Base-by-base conservation (phyloP, 352 stramenopile genomes). In the Halophytophthora batemanensis region DNA sequence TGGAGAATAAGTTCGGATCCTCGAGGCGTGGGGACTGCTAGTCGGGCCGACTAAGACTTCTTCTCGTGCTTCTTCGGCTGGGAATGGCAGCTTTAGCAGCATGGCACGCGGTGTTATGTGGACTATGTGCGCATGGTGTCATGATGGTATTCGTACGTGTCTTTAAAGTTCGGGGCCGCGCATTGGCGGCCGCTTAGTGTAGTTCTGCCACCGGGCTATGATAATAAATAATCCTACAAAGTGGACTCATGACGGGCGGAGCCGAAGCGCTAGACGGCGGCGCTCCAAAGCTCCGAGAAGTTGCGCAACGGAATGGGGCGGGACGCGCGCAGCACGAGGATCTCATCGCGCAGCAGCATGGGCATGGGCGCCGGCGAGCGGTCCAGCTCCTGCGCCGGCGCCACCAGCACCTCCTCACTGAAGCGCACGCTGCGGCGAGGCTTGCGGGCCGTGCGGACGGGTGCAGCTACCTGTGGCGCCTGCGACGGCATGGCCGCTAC, bases 271-370 rank as follows among this genome's bases (percentile, higher is more conserved):
- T 68, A 71, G 17, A 33, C 53, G 34, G 34, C 53, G 23, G 64
- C 75, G 61, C 79, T 82, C 81, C 81, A 92, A 51, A 90, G 85
- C 63, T 89, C 75, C 19, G 82, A 90, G 45, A 85, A 87, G 69
- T 92, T 92, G 46, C 74, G 64, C 23, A 74, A 54, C 23, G 82
- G 82, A 45, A 92, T 92, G 22, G 77, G 63, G 1, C 82, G 77
- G 40, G 75, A 87, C 4, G 82, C 78, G 13, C 82, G 78, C 25
- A 92, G 69, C 59, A 90, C 69, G 40, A 90, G 65, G 43, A 92
- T 87, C 57, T 92, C 82, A 56, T 92, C 78, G 41, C 77, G 74
- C 50, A 84, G 69, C 36, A 93, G 69, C 40, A 80, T 65, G 17
- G 77, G 77, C 58, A 93, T 78, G 19, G 71, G 62, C 15, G 58